Base-by-base conservation (phyloP, 257 asterid species). In the Penstemon davidsonii region DNA sequence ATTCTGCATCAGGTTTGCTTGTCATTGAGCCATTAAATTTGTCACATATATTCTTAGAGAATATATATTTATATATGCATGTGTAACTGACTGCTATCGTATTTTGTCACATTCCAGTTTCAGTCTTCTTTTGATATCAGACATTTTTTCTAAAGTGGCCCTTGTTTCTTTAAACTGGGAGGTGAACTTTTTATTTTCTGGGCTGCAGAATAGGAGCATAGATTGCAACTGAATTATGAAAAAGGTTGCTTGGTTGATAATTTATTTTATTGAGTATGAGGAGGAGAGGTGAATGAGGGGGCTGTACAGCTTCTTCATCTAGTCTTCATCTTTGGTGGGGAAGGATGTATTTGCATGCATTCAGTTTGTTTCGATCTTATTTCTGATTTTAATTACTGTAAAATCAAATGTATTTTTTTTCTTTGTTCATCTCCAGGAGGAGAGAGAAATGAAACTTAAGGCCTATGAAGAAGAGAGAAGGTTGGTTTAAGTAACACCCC, bases 401-500 rank as follows among this genome's bases (percentile, higher is more conserved):
- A 68, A 56, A 49, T 12, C 57, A 44, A 40, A 41, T 62, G 44
- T 50, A 44, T 69, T 58, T 72, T 64, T 52, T 75, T 57, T 73
- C 64, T 74, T 63, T 73, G 50, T 18, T 80, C 69, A 69, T 74
- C 79, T 36, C 68, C 92, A 93, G 99, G 99, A 90, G 77, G 96
- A 83, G 76, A 82, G 82, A 80, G 87, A 84, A 79, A 75, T 80
- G 86, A 93, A 91, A 70, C 87, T 81, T 36, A 93, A 82, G 80
- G 95, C 88, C 62, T 5, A 33, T 63, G 97, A 92, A 85, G 98
- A 88, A 78, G 96, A 91, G 78, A 80, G 88, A 73, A 88, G 92
- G 96, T 88, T 59, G 68, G 50, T 55, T 67, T 73, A 39, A 39
- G 53, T 18, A 33, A 10, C 25, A 51, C 8, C 33, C 54, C 19